Evolutionary conservation across 805 yeast genomes (phyloP), one percentile per base, ranked within the genome.

Genomic region (Yamadazyma scolyti): DNA sequence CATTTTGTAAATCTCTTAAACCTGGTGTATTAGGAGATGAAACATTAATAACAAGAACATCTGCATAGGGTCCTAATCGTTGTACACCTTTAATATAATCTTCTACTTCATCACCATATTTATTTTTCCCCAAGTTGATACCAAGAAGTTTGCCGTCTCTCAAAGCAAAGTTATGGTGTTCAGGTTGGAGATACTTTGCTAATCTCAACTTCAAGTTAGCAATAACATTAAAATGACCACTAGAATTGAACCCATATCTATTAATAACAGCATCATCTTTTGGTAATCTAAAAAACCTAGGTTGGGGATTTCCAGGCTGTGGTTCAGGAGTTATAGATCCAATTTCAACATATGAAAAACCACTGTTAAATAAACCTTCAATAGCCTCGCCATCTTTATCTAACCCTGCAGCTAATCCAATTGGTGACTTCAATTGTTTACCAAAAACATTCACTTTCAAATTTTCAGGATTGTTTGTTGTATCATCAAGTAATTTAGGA

Each of bases 11-110:
- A 46, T 79, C 85, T 50, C 97, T 75, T 44, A 90, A 71, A 2
- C 97, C 97, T 4, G 97, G 97, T 1, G 97, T 90, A 53, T 90
- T 90, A 31, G 97, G 97, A 28, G 95, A 83, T 1, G 96, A 87
- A 9, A 90, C 96, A 50, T 90, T 90, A 42, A 90, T 75, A 12
- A 90, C 90, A 39, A 90, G 65, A 6, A 85, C 88, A 58, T 90
- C 97, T 4, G 97, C 96, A 46, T 68, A 77, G 9, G 79, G 76
- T 9, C 94, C 95, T 44, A 90, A 76, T 33, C 79, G 70, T 36
- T 76, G 76, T 16, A 90, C 95, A 39, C 97, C 97, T 43, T 73
- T 67, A 28, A 84, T 76, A 50, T 87, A 90, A 56, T 90, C 97
- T 35, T 79, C 66, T 34, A 87, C 75, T 55, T 88, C 96, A 53